Conservation (phyloP, 164 flowering plant genomes). For the Magnolia kwangsiensis region DNA sequence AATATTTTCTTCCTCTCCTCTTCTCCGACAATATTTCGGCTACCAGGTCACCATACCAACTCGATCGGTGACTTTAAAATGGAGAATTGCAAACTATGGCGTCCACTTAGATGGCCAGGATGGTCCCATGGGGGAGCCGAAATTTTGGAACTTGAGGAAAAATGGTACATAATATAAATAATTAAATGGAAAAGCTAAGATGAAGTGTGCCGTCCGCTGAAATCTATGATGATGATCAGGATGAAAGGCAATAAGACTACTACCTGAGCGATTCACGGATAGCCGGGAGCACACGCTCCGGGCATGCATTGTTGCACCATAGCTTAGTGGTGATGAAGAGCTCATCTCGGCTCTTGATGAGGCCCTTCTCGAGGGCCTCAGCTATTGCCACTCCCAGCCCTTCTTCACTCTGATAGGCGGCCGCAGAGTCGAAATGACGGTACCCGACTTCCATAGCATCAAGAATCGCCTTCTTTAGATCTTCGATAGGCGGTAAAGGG, state of each 20-base stretch:
- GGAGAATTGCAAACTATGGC: too few species aligned
- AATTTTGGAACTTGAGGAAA: neutral
- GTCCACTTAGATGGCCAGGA: too few species aligned
- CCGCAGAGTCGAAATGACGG: slow-evolving; percentile 38
- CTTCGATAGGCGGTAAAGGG: neutral
- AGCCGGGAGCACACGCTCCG: slow-evolving; percentile 33
- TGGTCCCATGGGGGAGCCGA: too few species aligned
- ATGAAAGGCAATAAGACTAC: neutral
- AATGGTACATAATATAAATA: neutral
- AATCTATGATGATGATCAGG: neutral
- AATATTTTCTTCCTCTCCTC: too few species aligned
- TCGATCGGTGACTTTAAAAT: too few species aligned
- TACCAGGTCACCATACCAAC: too few species aligned
- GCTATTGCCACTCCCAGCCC: slow-evolving; percentile 32
- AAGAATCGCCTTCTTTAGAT: slow-evolving; percentile 6
- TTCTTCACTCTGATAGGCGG: slow-evolving; percentile 25
- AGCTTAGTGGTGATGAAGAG: slow-evolving; percentile 43
- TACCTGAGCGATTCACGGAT: slow-evolving; percentile 31
- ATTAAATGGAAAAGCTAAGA: neutral
- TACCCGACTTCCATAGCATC: slow-evolving; percentile 31
- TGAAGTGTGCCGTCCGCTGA: neutral
- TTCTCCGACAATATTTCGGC: too few species aligned
- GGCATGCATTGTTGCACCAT: slow-evolving; percentile 28
- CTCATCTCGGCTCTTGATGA: slow-evolving; percentile 30
- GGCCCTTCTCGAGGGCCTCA: slow-evolving; percentile 27